These are phyloP conservation scores for Candida pseudoviswanathii DNA, from an alignment of 1,139 yeast species.

Conservation along the genomic window DNA sequence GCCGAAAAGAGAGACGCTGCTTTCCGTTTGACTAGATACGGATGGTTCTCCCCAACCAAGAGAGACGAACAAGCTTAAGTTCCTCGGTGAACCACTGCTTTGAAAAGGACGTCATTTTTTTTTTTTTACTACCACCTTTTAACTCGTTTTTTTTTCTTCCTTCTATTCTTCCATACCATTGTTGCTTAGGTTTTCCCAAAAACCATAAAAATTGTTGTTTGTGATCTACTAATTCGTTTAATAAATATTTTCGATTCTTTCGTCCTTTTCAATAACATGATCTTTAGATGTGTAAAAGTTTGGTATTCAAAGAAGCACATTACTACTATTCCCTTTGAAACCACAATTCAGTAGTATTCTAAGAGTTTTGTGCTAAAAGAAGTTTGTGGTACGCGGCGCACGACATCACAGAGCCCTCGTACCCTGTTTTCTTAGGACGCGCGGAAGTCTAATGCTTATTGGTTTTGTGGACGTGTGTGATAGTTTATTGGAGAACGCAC, in stretches of 20 bases:
- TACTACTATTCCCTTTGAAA: too few species aligned
- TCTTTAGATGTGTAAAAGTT: background rate
- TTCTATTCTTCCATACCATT: background rate
- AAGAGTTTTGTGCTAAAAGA: too few species aligned
- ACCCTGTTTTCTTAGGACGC: too few species aligned
- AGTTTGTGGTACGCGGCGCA: too few species aligned
- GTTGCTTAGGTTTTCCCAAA: background rate
- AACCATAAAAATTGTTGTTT: background rate
- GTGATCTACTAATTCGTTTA: background rate
- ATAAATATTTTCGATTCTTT: background rate
- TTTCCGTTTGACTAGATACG: slow-evolving; percentile 9
- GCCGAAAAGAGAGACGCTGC: slow-evolving; percentile 4
- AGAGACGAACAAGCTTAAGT: slow-evolving; percentile 4
- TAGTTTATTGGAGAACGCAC: too few species aligned
- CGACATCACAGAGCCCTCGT: too few species aligned
- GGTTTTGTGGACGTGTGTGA: too few species aligned
- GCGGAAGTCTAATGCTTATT: too few species aligned
- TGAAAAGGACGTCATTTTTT: background rate
- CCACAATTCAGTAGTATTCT: too few species aligned
- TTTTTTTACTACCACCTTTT: background rate
- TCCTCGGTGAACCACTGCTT: background rate
- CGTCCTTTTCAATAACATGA: background rate
- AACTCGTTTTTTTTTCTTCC: background rate
- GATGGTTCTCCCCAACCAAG: slow-evolving; percentile 10
- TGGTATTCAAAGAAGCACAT: too few species aligned